phyloP scores from a whole-genome alignment of 495 filamentous ascomycete genomes.

The Penicillium psychrofluorescens region DNA sequence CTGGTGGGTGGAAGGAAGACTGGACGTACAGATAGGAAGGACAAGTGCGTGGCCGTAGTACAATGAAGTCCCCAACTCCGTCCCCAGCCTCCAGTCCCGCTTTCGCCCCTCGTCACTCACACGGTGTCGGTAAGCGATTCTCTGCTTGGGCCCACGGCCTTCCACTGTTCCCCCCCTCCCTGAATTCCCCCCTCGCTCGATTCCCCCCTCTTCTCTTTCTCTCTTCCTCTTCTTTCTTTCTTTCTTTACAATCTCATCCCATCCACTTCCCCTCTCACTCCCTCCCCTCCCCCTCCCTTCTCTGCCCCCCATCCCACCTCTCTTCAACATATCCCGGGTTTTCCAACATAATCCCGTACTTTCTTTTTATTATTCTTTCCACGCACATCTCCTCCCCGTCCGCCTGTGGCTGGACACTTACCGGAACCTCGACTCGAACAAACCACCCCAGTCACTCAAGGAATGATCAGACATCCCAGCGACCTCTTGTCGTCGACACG shows the following conservation, averaged over 20 bases:
- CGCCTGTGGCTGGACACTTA: conserved; percentile 45
- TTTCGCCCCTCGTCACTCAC: conserved; percentile 13
- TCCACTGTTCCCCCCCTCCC: conserved; percentile 28
- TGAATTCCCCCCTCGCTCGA: conserved; percentile 31
- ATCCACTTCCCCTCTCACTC: conserved; percentile 29
- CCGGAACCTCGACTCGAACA: too few species aligned
- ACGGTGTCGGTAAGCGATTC: conserved; percentile 17
- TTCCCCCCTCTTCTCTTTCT: conserved; percentile 15
- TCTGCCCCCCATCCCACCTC: conserved; percentile 5
- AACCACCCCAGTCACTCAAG: conserved; percentile 19
- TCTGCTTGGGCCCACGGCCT: conserved; percentile 18
- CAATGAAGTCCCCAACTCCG: too few species aligned
- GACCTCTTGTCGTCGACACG: conserved; percentile 40
- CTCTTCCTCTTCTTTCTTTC: conserved; percentile 22
- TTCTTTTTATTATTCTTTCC: conserved; percentile 29
- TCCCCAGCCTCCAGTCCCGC: conserved; percentile 6
- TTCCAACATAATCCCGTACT: conserved; percentile 25
- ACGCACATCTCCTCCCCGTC: conserved; percentile 28
- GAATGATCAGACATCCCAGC: conserved; percentile 44
- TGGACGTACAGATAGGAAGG: conserved; percentile 11
- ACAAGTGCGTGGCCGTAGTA: conserved; percentile 20
- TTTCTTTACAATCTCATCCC: conserved; percentile 22
- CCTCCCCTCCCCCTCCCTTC: conserved; percentile 29
- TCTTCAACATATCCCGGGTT: conserved; percentile 11
- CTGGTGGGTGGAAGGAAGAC: background rate